Percentiles rank a stretch among this genome's conserved stretches.
These are phyloP conservation scores for Claviceps maximensis DNA, from an alignment of 2,329 filamentous ascomycete species.

Conservation along the genomic window DNA sequence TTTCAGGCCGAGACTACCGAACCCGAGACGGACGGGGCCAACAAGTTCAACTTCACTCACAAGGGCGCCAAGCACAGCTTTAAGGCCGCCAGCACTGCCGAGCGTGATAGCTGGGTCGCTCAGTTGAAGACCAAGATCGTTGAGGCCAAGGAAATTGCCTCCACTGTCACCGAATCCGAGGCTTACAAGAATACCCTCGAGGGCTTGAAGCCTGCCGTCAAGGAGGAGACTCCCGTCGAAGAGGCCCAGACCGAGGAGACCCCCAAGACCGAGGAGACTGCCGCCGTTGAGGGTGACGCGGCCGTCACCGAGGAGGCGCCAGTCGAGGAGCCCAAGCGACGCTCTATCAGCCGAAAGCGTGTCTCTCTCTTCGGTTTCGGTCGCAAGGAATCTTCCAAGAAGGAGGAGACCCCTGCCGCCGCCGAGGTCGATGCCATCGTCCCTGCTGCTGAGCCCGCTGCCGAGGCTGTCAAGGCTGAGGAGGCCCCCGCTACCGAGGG, in stretches of 20 bases:
- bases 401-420: constrained; percentile 21
- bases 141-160: constrained; percentile 71
- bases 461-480: constrained; percentile 23
- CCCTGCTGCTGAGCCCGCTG: constrained; percentile 22
- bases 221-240: constrained; percentile 19
- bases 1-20: constrained; percentile 48
- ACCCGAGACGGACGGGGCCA: constrained; percentile 58
- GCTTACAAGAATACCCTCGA: constrained; percentile 79
- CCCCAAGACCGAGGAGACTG: constrained; percentile 23
- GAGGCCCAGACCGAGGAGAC: constrained; percentile 21
- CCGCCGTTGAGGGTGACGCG: constrained; percentile 16
- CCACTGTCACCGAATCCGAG: constrained; percentile 63
- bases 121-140: constrained; percentile 70
- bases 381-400: constrained; percentile 33
- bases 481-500: constrained; percentile 23
- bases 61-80: constrained; percentile 88
- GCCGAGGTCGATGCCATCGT: constrained; percentile 19
- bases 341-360: constrained; percentile 53
- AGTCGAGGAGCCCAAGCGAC: constrained; percentile 43
- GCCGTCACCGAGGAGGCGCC: constrained; percentile 19
- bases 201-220: constrained; percentile 38
- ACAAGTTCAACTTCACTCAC: constrained; percentile 77
- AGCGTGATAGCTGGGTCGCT: constrained; percentile 87
- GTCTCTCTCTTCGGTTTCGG: constrained; percentile 50
- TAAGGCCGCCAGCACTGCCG: constrained; percentile 60